These are phyloP conservation scores for Actinomucor elegans DNA, from an alignment of 371 early-diverging fungal species.

Conservation along the genomic window DNA sequence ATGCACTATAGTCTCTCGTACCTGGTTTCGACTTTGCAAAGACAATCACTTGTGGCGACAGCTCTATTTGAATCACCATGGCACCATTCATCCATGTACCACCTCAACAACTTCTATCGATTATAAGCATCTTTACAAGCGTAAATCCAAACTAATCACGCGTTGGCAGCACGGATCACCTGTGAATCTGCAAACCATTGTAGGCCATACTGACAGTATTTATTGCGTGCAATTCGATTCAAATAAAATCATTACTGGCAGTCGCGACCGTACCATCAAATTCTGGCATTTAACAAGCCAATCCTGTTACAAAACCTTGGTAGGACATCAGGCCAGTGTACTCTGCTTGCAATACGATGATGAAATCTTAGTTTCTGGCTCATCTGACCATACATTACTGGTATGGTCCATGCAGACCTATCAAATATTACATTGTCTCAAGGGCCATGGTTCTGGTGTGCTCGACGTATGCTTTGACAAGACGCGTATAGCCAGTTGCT, in stretches of 20 bases:
- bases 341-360: slow-evolving; percentile 86
- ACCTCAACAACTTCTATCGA: neutral
- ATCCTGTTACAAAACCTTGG: slow-evolving; percentile 64
- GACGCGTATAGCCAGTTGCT: slow-evolving; percentile 78
- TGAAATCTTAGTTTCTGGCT: slow-evolving; percentile 85
- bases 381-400: slow-evolving; percentile 84
- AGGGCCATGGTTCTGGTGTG: slow-evolving; percentile 76
- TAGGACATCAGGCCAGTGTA: slow-evolving; percentile 87
- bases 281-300: slow-evolving; percentile 52
- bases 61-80: slow-evolving; percentile 7
- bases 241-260: slow-evolving; percentile 81
- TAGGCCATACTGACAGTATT: slow-evolving; percentile 88
- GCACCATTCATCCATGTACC: neutral
- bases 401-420: slow-evolving; percentile 78
- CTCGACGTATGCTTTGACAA: slow-evolving; percentile 80
- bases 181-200: slow-evolving; percentile 23
- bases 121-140: slow-evolving; percentile 8
- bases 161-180: slow-evolving; percentile 13
- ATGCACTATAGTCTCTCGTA: neutral
- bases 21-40: slow-evolving; percentile 10
- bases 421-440: slow-evolving; percentile 41
- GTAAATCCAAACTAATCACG: slow-evolving; percentile 6
- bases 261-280: slow-evolving; percentile 84
- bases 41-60: slow-evolving; percentile 19
- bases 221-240: slow-evolving; percentile 89